These are phyloP conservation scores for Schizosaccharomyces osmophilus DNA, from an alignment of 805 yeast species.

Conservation along the genomic window DNA sequence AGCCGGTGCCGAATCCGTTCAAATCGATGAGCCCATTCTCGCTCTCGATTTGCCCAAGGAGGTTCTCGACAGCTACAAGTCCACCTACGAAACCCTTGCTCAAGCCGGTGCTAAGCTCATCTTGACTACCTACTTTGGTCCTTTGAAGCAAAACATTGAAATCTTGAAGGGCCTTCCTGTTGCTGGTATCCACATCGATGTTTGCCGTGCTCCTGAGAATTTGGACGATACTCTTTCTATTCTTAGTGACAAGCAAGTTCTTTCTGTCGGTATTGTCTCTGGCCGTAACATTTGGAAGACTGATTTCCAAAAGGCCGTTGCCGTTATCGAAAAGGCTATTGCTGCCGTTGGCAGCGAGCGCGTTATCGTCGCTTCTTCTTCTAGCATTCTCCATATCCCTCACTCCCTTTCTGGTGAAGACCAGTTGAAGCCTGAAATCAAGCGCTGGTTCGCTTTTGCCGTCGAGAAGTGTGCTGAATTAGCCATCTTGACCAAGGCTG, in stretches of 20 bases:
- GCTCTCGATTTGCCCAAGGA: slow-evolving; percentile 77
- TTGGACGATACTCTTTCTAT: slow-evolving; percentile 54
- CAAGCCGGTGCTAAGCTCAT: slow-evolving; percentile 44
- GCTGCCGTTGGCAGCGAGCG: slow-evolving; percentile 64
- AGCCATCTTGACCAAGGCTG: slow-evolving; percentile 70
- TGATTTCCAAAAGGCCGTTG: slow-evolving; percentile 70
- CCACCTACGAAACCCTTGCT: slow-evolving; percentile 58
- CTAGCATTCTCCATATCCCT: slow-evolving; percentile 94
- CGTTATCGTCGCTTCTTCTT: slow-evolving; percentile 80
- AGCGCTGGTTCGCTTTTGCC: slow-evolving; percentile 94
- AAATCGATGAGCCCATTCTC: slow-evolving; percentile 91
- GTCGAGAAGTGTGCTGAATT: slow-evolving; percentile 87
- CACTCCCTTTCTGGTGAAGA: slow-evolving; percentile 82
- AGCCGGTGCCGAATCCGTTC: slow-evolving; percentile 89
- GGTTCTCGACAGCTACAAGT: slow-evolving; percentile 66
- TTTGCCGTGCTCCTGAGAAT: slow-evolving; percentile 89
- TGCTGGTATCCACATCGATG: slow-evolving; percentile 88
- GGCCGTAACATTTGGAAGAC: slow-evolving; percentile 99
- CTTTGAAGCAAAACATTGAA: slow-evolving; percentile 82
- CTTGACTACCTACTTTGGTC: slow-evolving; percentile 90
- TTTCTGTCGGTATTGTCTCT: slow-evolving; percentile 91
- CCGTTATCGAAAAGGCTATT: slow-evolving; percentile 57
- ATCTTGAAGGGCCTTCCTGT: slow-evolving; percentile 82
- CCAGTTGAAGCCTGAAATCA: slow-evolving; percentile 72
- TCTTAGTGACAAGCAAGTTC: slow-evolving; percentile 42